Percentiles rank a stretch among this genome's conserved stretches.
Evolutionary conservation across 129 eudicot genomes (phyloP).

Genomic region (Logfia minima): DNA sequence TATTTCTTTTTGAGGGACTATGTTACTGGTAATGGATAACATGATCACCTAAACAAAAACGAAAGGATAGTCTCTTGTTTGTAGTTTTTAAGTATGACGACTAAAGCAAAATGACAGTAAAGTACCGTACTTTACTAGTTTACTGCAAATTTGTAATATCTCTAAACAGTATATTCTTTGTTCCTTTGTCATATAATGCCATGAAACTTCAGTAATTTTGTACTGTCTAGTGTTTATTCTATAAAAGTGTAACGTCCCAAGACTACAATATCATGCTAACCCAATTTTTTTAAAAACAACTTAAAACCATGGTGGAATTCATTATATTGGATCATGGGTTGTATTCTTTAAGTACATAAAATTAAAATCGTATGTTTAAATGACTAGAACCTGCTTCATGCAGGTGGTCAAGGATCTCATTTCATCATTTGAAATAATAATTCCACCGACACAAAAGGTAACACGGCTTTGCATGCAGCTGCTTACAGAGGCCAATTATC

Average conservation of each 20-base stretch:
- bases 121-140: too few species aligned
- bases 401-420: constrained; percentile 75
- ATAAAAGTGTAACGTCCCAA: not conserved
- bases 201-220: not conserved
- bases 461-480: constrained; percentile 85
- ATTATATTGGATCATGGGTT: not conserved
- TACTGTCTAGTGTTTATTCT: not conserved
- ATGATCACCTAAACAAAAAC: not conserved
- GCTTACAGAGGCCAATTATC: constrained; percentile 81
- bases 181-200: not conserved
- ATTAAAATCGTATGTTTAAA: not conserved
- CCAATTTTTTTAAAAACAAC: not conserved
- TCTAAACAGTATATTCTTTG: not conserved
- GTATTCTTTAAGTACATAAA: not conserved
- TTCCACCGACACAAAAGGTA: constrained; percentile 69
- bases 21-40: not conserved
- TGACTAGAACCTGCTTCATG: constrained; percentile 14
- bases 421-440: constrained; percentile 49
- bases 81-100: not conserved
- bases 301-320: not conserved
- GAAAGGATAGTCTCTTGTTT: not conserved
- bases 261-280: not conserved
- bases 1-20: constrained; percentile 1
- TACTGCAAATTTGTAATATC: too few species aligned
- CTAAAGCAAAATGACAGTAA: not conserved